Conservation (phyloP, 768 basidiomycete species). For the Kwoniella heveanensis region DNA sequence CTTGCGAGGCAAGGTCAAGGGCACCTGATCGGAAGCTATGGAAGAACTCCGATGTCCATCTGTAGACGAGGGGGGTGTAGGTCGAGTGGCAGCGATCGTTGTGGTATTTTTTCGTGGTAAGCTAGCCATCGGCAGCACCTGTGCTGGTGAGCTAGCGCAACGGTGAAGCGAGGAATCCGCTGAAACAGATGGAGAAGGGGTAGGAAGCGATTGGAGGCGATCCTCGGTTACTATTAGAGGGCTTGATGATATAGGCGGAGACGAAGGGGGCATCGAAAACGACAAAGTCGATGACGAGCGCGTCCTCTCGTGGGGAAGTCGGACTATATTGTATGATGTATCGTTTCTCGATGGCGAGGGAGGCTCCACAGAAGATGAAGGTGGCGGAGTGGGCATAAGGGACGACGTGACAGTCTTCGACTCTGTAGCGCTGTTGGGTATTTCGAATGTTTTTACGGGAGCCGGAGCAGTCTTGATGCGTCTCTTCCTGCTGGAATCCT, state of each 20-base stretch:
- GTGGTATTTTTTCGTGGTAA: background rate
- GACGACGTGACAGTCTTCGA: background rate
- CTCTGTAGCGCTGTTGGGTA: background rate
- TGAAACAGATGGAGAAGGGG: constrained; percentile 23
- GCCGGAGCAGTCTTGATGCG: background rate
- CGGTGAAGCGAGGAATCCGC: background rate
- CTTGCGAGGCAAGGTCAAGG: constrained; percentile 18
- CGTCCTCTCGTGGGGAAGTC: constrained; percentile 7
- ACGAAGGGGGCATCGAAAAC: constrained; percentile 23
- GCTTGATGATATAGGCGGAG: constrained; percentile 10
- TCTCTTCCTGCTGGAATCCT: background rate
- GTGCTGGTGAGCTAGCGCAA: constrained; percentile 1
- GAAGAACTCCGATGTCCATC: constrained; percentile 20
- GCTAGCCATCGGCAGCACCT: background rate
- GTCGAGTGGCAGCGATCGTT: background rate
- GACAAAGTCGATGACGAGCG: constrained; percentile 10
- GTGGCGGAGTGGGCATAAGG: constrained; percentile 18
- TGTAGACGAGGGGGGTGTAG: constrained; percentile 26
- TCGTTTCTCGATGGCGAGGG: background rate
- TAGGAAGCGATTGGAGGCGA: constrained; percentile 16
- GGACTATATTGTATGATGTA: constrained; percentile 4
- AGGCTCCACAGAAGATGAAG: constrained; percentile 13
- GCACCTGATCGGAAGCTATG: constrained; percentile 11
- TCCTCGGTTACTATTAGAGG: background rate
- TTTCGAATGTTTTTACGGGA: background rate